Evolutionary conservation across 495 filamentous ascomycete genomes (phyloP), one percentile per base, ranked within the genome.

Genomic region (Podospora fimiseda): DNA sequence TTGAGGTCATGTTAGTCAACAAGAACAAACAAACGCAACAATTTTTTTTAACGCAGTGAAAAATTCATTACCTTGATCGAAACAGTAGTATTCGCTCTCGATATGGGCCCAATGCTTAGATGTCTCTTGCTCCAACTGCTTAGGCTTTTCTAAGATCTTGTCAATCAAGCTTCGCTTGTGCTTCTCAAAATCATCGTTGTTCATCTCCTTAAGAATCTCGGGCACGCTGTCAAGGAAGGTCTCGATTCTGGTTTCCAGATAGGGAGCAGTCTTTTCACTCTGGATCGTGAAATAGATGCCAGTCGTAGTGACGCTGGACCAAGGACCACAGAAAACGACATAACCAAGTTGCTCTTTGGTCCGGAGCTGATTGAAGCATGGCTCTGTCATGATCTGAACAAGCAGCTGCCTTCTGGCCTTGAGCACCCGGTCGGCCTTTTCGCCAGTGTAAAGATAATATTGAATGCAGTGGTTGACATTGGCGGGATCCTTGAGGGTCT

Each of bases 291-390:
- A 84, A 9, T 91, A 80, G 64, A 90, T 95, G 7, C 87, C 88
- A 50, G 89, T 85, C 3, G 85, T 88, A 0, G 85, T 91, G 42
- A 80, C 66, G 33, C 78, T 80, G 50, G 83, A 75, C 41, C 86
- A 76, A 11, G 80, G 70, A 13, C 90, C 89, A 44, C 86, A 92
- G 73, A 87, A 95, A 1, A 99, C 93, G 42, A 97, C 85, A 61
- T 99, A 99, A 13, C 93, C 93, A 8, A 99, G 85, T 68, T 99
- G 93, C 66, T 99, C 93, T 67, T 96, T 96, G 40, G 93, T 96
- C 40, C 93, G 83, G 1, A 99, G 76, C 63, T 91, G 88, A 66
- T 99, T 88, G 65, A 97, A 99, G 20, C 83, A 86, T 15, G 90
- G 90, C 74, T 99, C 93, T 43, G 95, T 86, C 1, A 88, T 84